A percentile compares a stretch with the other conserved stretches of the same genome.
These are phyloP conservation scores for Kluyveromyces lactis DNA, from an alignment of 805 yeast species.

Conservation along the genomic window DNA sequence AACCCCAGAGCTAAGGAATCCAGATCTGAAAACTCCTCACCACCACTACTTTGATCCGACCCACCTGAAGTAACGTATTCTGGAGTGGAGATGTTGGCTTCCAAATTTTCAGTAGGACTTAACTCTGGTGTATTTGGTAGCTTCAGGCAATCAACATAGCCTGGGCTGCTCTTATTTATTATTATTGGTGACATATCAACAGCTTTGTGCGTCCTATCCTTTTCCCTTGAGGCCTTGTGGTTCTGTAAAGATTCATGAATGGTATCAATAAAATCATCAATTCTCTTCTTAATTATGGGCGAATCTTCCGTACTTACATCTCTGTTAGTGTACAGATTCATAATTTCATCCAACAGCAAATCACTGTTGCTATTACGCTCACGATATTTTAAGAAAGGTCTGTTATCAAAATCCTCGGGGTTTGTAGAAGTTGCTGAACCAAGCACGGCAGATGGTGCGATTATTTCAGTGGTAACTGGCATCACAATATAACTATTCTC, in stretches of 20 bases:
- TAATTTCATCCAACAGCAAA: slow-evolving; percentile 21
- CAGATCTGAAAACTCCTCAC: slow-evolving; percentile 20
- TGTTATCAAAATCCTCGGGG: too few species aligned
- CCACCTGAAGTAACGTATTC: slow-evolving; percentile 17
- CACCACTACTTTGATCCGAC: slow-evolving; percentile 20
- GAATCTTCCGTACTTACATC: background rate
- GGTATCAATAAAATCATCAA: slow-evolving; percentile 1
- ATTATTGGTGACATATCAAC: background rate
- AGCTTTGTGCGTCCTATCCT: background rate
- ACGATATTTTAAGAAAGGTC: background rate
- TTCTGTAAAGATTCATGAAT: slow-evolving; percentile 1
- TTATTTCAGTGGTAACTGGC: background rate
- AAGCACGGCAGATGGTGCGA: too few species aligned
- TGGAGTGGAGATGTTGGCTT: slow-evolving; percentile 15
- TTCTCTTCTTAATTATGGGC: background rate
- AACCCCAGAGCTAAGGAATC: slow-evolving; percentile 8
- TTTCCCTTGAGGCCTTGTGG: background rate
- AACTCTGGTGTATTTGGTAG: background rate
- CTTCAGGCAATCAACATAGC: background rate
- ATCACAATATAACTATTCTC: background rate
- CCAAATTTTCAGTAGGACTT: background rate
- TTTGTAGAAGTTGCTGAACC: too few species aligned
- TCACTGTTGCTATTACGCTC: slow-evolving; percentile 11
- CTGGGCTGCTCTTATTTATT: background rate
- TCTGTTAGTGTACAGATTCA: slow-evolving; percentile 15